These are phyloP conservation scores for Brassica juncea DNA, from an alignment of 345 rosid species.

Conservation along the genomic window DNA sequence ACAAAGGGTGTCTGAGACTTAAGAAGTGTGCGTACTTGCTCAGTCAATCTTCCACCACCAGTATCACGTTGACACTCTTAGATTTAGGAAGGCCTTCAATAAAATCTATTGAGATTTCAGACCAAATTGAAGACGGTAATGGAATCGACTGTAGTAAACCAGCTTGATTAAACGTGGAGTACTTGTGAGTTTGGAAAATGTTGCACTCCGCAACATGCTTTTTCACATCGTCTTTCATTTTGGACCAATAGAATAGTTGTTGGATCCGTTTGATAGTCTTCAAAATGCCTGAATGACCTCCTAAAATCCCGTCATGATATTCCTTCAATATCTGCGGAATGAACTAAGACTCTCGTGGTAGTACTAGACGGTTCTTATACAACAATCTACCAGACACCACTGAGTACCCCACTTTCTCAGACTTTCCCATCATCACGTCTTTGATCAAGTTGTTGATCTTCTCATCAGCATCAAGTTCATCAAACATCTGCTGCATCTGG, in stretches of 20 bases:
- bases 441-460: background rate
- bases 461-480: background rate
- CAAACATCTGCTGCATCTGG: background rate
- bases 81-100: no score
- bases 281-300: background rate
- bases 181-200: no score
- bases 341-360: background rate
- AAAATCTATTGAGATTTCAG: no score
- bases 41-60: no score
- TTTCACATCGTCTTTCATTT: background rate
- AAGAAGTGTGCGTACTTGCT: no score
- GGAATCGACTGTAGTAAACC: no score
- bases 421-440: background rate
- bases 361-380: background rate
- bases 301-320: background rate
- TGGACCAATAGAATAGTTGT: background rate
- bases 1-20: no score
- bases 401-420: background rate
- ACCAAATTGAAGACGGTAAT: no score
- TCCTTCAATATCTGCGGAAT: background rate
- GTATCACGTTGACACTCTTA: no score
- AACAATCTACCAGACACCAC: background rate
- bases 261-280: background rate
- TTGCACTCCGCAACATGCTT: no score
- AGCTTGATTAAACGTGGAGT: no score